Evolutionary conservation across 306 rosid species (phyloP).

Genomic region (Rosa rugosa): DNA sequence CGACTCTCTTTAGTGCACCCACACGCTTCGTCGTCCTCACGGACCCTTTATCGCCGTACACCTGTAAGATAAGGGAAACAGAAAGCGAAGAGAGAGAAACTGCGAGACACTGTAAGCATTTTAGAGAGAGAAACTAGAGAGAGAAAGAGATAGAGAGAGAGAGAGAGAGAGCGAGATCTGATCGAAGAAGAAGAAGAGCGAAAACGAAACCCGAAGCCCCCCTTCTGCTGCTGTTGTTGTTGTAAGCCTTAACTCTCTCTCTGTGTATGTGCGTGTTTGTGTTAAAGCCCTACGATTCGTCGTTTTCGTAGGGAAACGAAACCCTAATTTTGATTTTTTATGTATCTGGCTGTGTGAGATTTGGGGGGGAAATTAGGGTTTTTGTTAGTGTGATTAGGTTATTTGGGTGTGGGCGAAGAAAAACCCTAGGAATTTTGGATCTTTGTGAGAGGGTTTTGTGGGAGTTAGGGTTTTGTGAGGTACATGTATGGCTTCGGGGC

Average conservation of each 20-base stretch:
- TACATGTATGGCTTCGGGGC: constrained; percentile 94
- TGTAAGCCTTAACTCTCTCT: constrained; percentile 25
- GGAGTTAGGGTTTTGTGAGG: constrained; percentile 66
- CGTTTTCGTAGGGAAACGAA: background rate
- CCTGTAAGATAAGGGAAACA: constrained; percentile 60
- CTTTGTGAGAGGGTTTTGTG: constrained; percentile 16
- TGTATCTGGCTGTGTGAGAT: background rate
- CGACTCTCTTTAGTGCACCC: constrained; percentile 43
- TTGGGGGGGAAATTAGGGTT: constrained; percentile 42
- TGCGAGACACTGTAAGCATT: constrained; percentile 22
- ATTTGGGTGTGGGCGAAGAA: background rate
- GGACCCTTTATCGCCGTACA: constrained; percentile 64
- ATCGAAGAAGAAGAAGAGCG: constrained; percentile 36
- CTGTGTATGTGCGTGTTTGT: background rate
- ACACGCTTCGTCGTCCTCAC: constrained; percentile 55
- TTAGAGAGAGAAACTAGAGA: constrained; percentile 67
- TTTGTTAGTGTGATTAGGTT: background rate
- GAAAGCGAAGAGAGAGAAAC: constrained; percentile 11
- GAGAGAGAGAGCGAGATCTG: constrained; percentile 57
- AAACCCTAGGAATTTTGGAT: constrained; percentile 32
- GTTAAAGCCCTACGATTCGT: constrained; percentile 21
- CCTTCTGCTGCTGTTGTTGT: constrained; percentile 30
- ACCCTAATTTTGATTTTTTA: constrained; percentile 31
- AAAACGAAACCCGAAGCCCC: constrained; percentile 29
- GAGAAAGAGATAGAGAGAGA: constrained; percentile 7